Percentiles rank a stretch among this genome's conserved stretches.
These are phyloP conservation scores for Boletus rufocinnamomeus DNA, from an alignment of 768 basidiomycete genomes.

Conservation along the genomic window DNA sequence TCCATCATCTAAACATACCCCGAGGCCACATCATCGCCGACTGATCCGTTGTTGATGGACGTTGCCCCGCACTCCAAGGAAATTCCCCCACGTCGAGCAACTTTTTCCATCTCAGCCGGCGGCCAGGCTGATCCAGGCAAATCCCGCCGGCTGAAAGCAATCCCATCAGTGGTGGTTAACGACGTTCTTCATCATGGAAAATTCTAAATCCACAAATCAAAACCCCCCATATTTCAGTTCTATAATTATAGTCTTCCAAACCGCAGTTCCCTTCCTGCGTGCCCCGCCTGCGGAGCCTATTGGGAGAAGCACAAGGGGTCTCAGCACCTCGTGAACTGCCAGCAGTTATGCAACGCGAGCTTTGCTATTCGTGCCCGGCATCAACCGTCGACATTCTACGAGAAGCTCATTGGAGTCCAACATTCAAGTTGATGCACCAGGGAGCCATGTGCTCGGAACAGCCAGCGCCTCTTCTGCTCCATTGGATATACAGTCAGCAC, in stretches of 20 bases:
- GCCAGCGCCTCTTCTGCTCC: neutral
- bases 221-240: neutral
- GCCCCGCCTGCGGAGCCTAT: neutral
- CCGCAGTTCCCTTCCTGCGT: too few relatives aligned
- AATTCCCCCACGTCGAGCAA: neutral
- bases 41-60: neutral
- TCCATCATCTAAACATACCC: too few relatives aligned
- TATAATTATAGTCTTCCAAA: neutral
- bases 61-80: neutral
- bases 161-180: too few relatives aligned
- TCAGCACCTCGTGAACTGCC: too few relatives aligned
- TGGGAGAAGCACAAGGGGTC: neutral
- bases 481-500: neutral
- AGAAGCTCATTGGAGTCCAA: neutral
- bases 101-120: neutral
- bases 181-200: too few relatives aligned
- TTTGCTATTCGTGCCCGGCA: neutral
- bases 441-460: neutral
- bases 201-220: neutral
- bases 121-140: neutral
- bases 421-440: too few relatives aligned
- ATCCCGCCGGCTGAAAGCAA: too few relatives aligned
- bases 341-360: neutral
- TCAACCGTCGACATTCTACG: neutral
- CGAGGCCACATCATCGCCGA: neutral